phyloP scores from a whole-genome alignment of 305 asterid genomes.

The Ajuga reptans region DNA sequence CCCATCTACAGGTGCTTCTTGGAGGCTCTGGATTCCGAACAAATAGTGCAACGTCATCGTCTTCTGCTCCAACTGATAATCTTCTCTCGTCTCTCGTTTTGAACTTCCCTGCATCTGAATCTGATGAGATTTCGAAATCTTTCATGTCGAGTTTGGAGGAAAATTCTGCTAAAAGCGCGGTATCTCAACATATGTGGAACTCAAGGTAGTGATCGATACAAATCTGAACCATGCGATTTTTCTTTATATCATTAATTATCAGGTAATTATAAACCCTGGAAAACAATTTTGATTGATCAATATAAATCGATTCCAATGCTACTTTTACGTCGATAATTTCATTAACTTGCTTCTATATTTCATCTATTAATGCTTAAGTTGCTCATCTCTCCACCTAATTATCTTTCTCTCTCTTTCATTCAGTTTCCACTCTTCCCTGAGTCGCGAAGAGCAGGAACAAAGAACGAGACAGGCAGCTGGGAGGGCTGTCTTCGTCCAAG shows the following conservation, averaged over 20 bases:
- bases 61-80: slow-evolving; percentile 47
- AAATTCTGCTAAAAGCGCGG: slow-evolving; percentile 29
- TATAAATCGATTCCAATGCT: too few species aligned
- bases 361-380: not conserved
- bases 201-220: slow-evolving; percentile 42
- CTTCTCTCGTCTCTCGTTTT: slow-evolving; percentile 57
- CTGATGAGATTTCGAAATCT: slow-evolving; percentile 63
- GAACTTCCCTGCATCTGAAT: slow-evolving; percentile 58
- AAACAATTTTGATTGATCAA: too few species aligned
- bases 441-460: slow-evolving; percentile 65
- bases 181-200: slow-evolving; percentile 51
- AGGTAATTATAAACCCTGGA: not conserved
- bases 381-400: not conserved
- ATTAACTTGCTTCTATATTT: too few species aligned
- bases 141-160: slow-evolving; percentile 59
- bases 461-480: slow-evolving; percentile 55
- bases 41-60: slow-evolving; percentile 35
- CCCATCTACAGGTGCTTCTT: slow-evolving; percentile 71
- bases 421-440: slow-evolving; percentile 62
- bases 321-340: too few species aligned
- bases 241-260: not conserved
- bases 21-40: slow-evolving; percentile 59
- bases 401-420: slow-evolving; percentile 4
- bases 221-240: too few species aligned
- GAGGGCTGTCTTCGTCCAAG: slow-evolving; percentile 69